Conservation (phyloP, 1,284 basidiomycete species). For the Boletus semigastroideus region DNA sequence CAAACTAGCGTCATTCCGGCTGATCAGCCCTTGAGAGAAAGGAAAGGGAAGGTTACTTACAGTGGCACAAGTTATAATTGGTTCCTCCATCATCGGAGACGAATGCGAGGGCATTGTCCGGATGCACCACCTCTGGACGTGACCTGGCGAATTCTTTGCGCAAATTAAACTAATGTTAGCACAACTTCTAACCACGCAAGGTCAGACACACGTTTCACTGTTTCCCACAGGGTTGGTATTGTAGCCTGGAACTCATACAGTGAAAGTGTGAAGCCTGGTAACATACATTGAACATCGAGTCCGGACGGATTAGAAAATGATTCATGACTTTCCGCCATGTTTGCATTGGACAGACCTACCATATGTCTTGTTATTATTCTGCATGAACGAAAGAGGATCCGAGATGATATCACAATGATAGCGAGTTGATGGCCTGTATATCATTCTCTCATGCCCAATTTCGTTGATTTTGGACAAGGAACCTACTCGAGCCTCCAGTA, state of each 20-base stretch:
- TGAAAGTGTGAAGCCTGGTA: constrained; percentile 72
- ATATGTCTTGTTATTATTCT: constrained; percentile 74
- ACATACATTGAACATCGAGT: background rate
- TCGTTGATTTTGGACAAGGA: constrained; percentile 6
- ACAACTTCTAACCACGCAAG: background rate
- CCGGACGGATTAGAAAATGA: background rate
- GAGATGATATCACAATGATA: constrained; percentile 77
- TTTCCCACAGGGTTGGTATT: constrained; percentile 74
- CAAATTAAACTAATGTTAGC: background rate
- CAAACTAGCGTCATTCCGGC: constrained; percentile 48
- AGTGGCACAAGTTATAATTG: constrained; percentile 81
- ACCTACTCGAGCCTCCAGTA: constrained; percentile 77
- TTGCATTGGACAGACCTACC: constrained; percentile 38
- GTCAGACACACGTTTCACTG: constrained; percentile 54
- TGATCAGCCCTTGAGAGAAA: background rate
- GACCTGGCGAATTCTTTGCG: constrained; percentile 35
- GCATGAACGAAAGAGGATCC: constrained; percentile 81
- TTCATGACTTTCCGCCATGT: background rate
- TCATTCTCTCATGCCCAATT: constrained; percentile 3
- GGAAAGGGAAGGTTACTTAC: constrained; percentile 41
- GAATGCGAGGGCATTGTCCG: constrained; percentile 71
- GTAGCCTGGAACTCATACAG: constrained; percentile 79
- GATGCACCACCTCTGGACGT: constrained; percentile 64
- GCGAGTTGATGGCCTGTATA: constrained; percentile 60
- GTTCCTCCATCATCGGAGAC: constrained; percentile 69